Base-by-base conservation (phyloP, 108 stramenopile species). In the Cyclotella distinguenda region DNA sequence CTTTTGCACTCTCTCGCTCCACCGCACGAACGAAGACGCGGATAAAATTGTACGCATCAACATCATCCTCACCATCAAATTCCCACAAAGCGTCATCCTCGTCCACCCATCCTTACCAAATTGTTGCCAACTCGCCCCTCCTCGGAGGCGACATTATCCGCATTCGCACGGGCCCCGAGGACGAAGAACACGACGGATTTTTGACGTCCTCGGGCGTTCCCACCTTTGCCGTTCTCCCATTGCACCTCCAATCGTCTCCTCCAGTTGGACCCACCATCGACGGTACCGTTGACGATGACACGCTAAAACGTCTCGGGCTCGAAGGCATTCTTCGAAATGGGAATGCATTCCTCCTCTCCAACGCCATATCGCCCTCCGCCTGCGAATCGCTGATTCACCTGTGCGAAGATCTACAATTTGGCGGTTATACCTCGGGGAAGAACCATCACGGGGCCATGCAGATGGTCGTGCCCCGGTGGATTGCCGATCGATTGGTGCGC, bases 371-470 rank as follows among this genome's bases (percentile, higher is more conserved):
- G 4, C 3, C 38, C 16, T 23, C 56, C 12, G 73, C 62, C 6
- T 92, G 91, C 60, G 84, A 88, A 28, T 43, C 67, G 9, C 68
- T 92, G 1, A 68, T 92, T 36, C 45, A 71, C 31, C 64, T 75
- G 0, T 87, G 74, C 58, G 86, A 92, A 60, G 15, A 64, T 10
- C 44, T 85, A 18, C 57, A 57, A 43, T 89, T 92, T 74, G 88
- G 86, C 6, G 65, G 70, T 31, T 92, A 76, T 60, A 65, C 84
- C 7, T 72, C 79, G 9, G 88, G 88, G 4, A 89, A 88, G 61
- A 92, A 92, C 48, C 64, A 86, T 54, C 91, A 92, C 44, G 86
- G 85, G 6, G 91, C 91, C 1, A 56, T 87, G 65, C 91, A 92
- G 71, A 67, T 92, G 9, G 62, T 92, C 12, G 82, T 92, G 25